Percentiles rank a stretch among this genome's conserved stretches.
These are phyloP conservation scores for Martiniozyma abietophila DNA, from an alignment of 805 yeast species.

Conservation along the genomic window DNA sequence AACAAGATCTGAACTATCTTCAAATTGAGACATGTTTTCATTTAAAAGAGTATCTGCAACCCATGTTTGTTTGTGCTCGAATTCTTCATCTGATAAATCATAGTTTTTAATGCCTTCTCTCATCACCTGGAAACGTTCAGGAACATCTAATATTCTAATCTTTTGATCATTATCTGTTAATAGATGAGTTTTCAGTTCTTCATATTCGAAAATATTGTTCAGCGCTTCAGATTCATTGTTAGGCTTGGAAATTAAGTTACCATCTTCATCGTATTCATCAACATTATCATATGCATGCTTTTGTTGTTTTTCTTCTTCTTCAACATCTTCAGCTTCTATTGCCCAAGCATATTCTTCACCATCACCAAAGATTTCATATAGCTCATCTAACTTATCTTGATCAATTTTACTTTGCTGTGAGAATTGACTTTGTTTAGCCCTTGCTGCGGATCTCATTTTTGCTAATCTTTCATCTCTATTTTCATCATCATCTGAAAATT, in stretches of 20 bases:
- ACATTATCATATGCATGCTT: slow-evolving; percentile 24
- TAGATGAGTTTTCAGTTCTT: slow-evolving; percentile 83
- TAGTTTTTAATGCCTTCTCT: slow-evolving; percentile 60
- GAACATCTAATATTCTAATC: slow-evolving; percentile 79
- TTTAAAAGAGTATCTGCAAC: slow-evolving; percentile 52
- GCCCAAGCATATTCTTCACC: slow-evolving; percentile 99
- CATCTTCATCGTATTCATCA: slow-evolving; percentile 32
- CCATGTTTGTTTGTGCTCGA: slow-evolving; percentile 71
- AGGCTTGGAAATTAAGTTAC: slow-evolving; percentile 25
- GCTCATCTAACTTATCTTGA: slow-evolving; percentile 84
- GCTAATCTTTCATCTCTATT: slow-evolving; percentile 38
- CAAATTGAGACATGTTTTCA: slow-evolving; percentile 43
- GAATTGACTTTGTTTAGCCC: slow-evolving; percentile 23
- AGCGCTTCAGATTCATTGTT: slow-evolving; percentile 40
- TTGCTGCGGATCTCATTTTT: slow-evolving; percentile 27
- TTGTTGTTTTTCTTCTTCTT: slow-evolving; percentile 47
- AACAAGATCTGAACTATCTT: slow-evolving; percentile 24
- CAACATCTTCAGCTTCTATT: slow-evolving; percentile 72
- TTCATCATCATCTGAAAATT: slow-evolving; percentile 83
- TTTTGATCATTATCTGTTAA: slow-evolving; percentile 87
- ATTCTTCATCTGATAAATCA: slow-evolving; percentile 61
- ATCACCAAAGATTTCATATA: slow-evolving; percentile 92
- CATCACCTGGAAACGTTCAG: slow-evolving; percentile 82
- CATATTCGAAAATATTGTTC: slow-evolving; percentile 88
- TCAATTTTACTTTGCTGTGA: slow-evolving; percentile 46